These are phyloP conservation scores for Patellifolia procumbens DNA, from an alignment of 179 eudicot species.

Conservation along the genomic window DNA sequence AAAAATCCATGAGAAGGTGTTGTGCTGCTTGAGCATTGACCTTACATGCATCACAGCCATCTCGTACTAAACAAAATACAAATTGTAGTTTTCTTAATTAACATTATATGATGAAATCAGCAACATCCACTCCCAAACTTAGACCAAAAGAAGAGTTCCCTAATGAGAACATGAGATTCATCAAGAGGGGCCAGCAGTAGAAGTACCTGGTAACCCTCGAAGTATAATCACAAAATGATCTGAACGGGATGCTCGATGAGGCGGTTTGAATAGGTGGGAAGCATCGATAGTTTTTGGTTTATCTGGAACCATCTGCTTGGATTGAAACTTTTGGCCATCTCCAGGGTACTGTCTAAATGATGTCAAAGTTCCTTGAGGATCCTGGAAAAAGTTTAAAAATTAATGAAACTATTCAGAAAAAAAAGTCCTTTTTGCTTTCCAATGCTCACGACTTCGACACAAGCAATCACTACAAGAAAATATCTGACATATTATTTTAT, in stretches of 20 bases:
- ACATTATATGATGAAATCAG: background rate
- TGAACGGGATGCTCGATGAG: constrained; percentile 85
- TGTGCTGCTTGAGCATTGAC: background rate
- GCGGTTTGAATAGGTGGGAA: constrained; percentile 71
- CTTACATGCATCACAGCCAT: background rate
- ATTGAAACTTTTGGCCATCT: constrained; percentile 41
- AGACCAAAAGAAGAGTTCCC: background rate
- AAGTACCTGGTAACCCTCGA: constrained; percentile 95
- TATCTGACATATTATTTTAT: no score
- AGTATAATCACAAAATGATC: constrained; percentile 92
- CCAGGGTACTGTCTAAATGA: constrained; percentile 39
- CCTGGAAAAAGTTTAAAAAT: constrained; percentile 38
- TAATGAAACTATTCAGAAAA: background rate
- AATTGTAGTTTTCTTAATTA: no score
- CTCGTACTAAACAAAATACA: background rate
- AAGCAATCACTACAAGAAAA: background rate
- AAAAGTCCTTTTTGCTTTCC: background rate
- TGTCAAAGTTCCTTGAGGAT: constrained; percentile 38
- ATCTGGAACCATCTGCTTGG: constrained; percentile 36
- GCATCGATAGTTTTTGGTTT: constrained; percentile 68
- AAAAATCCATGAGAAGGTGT: no score
- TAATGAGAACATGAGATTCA: constrained; percentile 8
- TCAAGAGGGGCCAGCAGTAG: background rate
- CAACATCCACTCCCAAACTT: background rate
- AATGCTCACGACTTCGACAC: background rate